Percentiles rank a stretch among this genome's conserved stretches.
phyloP scores from a whole-genome alignment of 257 asterid genomes.

The Anisodus acutangulus region DNA sequence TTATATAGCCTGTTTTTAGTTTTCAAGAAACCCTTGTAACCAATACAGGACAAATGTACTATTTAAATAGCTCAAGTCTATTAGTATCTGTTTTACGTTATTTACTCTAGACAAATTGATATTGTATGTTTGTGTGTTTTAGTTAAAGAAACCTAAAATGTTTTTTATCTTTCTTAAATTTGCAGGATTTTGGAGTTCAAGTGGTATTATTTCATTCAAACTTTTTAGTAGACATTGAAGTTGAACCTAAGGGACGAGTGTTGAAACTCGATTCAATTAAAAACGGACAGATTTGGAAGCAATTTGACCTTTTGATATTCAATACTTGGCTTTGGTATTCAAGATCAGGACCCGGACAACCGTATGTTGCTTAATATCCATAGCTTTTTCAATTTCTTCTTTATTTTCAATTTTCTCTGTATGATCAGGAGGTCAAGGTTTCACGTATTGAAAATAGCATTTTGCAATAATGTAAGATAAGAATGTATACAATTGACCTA shows the following conservation, averaged over 20 bases:
- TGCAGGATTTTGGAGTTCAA: conserved; percentile 47
- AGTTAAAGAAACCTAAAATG: background rate
- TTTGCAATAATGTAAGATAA: background rate
- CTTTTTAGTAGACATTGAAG: conserved; percentile 48
- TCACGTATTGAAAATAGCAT: background rate
- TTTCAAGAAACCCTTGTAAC: background rate
- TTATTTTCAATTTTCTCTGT: background rate
- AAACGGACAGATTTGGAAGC: conserved; percentile 49
- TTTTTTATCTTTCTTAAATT: background rate
- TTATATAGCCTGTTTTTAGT: background rate
- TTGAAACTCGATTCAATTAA: conserved; percentile 47
- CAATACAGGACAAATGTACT: background rate
- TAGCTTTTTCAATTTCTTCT: background rate
- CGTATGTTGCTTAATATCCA: conserved; percentile 28
- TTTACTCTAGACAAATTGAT: no score
- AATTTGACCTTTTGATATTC: conserved; percentile 46
- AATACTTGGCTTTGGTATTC: conserved; percentile 60
- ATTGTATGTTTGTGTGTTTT: background rate
- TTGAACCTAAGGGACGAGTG: conserved; percentile 40
- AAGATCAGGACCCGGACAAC: conserved; percentile 43
- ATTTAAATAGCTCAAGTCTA: no score
- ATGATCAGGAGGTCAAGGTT: background rate
- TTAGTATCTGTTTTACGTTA: no score
- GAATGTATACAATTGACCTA: background rate
- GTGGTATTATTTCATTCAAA: conserved; percentile 37